Base-by-base conservation (phyloP, 768 basidiomycete genomes). In the Leccinum broughii region DNA sequence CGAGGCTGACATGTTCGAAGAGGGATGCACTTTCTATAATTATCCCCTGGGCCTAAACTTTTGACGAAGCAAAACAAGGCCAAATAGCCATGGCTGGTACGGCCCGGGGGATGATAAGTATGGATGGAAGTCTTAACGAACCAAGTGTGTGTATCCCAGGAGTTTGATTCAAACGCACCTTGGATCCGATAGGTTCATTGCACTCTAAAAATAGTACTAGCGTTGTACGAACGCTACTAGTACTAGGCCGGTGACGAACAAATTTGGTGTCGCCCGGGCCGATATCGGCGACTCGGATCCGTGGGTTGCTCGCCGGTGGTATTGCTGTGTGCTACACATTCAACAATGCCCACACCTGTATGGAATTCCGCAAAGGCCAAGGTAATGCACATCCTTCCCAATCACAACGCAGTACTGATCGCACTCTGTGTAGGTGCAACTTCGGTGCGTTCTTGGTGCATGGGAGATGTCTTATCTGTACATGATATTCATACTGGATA, bases 291-390 rank as follows among this genome's bases (percentile, higher is more conserved):
- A 32, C 32, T 32, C 32, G 32, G 32, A 66, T 17, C 63, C 56
- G 59, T 34, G 32, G 32, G 32, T 34, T 63, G 13, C 41, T 22
- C 28, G 34, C 35, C 48, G 20, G 26, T 22, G 9, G 48, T 8
- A 49, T 54, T 58, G 48, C 65, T 56, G 57, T 51, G 62, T 50
- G 13, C 30, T 26, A 26, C 53, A 7, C 44, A 15, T 53, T 51
- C 62, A 30, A 59, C 64, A 49, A 73, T 73, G 72, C 72, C 72
- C 39, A 58, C 72, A n/a, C 56, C 59, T 30, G 57, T 80, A 32
- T 88, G 86, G 87, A 87, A 79, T 64, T 68, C 86, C 11, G 76
- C 85, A 28, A 88, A 87, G 71, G 84, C 84, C 61, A 85, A 85
- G 80, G 84, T 80, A 62, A 35, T 64, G 37, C 15, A 44, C 35